Base-by-base conservation (phyloP, 306 rosid genomes). In the Inga laurina region DNA sequence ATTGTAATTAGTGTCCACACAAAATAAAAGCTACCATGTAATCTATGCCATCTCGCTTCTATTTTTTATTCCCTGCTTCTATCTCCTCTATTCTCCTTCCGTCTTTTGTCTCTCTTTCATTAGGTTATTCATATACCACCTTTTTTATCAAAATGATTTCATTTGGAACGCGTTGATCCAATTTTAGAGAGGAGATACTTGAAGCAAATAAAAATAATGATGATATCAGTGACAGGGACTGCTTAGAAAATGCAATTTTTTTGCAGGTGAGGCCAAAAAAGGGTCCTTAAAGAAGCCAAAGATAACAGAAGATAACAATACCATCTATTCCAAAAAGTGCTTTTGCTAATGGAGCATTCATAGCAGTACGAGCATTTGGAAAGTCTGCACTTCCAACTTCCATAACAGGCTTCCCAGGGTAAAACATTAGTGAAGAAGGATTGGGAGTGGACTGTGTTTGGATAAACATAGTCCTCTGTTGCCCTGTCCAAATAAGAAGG, bases 331-430 rank as follows among this genome's bases (percentile, higher is more conserved):
- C 93, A 32, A 86, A 93, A 59, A 93, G 84, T 32, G 97, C 89
- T 81, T 92, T 96, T 0, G 97, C 99, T n/a, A 96, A 90, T 0
- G 97, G 92, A 34, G 99, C 93, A 76, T 83, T 93, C 94, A 96
- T 82, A 3, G 99, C 93, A 1, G 97, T 49, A 46, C 99, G 98
- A 18, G 97, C 86, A 84, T 94, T 94, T 0, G 99, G 98, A 77
- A 96, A 96, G 75, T 96, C 99, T 32, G 99, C 84, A 77, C 99
- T 96, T 8, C 99, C 99, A 83, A 92, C 92, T 62, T 96, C 97
- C 99, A 96, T 96, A 48, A 96, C 91, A 34, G 93, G 84, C 84
- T 87, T 88, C 81, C 93, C 93, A 0, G 93, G 95, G 61, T 91
- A 82, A 65, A 90, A 90, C 95, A 90, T 91, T 48, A 91, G 87